A percentile compares a stretch with the other conserved stretches of the same genome.
Evolutionary conservation across 2,329 filamentous ascomycete species (phyloP).

Genomic region (Aspergillus clavatus): DNA sequence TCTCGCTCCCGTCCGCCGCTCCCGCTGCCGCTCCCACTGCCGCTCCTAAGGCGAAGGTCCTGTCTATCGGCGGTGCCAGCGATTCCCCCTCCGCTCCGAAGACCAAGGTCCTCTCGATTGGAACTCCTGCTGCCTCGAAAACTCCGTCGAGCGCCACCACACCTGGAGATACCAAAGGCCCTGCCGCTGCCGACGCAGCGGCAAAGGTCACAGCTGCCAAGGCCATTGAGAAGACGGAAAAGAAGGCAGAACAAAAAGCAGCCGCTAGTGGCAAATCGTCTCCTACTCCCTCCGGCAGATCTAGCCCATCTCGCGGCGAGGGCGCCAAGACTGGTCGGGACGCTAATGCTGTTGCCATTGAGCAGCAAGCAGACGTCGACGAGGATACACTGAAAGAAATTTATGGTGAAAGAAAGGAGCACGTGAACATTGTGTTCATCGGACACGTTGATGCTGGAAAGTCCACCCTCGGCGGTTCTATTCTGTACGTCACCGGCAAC

Average conservation of each 20-base stretch:
- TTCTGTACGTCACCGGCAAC: conserved; percentile 93
- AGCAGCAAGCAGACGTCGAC: conserved; percentile 75
- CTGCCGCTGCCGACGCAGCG: conserved; percentile 58
- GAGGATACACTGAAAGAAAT: conserved; percentile 86
- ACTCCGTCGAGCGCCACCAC: conserved; percentile 49
- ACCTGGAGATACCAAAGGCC: conserved; percentile 40
- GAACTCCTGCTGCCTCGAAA: conserved; percentile 42
- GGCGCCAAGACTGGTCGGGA: conserved; percentile 58
- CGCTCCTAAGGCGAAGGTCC: conserved; percentile 54
- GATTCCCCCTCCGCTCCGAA: conserved; percentile 31
- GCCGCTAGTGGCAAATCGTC: conserved; percentile 67
- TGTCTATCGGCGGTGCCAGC: too few relatives aligned
- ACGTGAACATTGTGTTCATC: conserved; percentile 94
- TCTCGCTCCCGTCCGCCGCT: conserved; percentile 31
- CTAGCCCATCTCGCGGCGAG: conserved; percentile 65
- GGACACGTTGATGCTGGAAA: conserved; percentile 98
- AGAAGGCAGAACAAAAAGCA: conserved; percentile 50
- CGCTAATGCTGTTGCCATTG: conserved; percentile 76
- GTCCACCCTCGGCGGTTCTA: conserved; percentile 89
- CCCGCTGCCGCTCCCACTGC: conserved; percentile 43
- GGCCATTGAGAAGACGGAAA: conserved; percentile 86
- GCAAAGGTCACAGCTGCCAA: conserved; percentile 82
- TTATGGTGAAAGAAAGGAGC: conserved; percentile 72
- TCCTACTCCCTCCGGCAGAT: conserved; percentile 69
- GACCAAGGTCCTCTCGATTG: conserved; percentile 75